Evolutionary conservation across 2,329 filamentous ascomycete genomes (phyloP).

Genomic region (Magnaporthiopsis poae): DNA sequence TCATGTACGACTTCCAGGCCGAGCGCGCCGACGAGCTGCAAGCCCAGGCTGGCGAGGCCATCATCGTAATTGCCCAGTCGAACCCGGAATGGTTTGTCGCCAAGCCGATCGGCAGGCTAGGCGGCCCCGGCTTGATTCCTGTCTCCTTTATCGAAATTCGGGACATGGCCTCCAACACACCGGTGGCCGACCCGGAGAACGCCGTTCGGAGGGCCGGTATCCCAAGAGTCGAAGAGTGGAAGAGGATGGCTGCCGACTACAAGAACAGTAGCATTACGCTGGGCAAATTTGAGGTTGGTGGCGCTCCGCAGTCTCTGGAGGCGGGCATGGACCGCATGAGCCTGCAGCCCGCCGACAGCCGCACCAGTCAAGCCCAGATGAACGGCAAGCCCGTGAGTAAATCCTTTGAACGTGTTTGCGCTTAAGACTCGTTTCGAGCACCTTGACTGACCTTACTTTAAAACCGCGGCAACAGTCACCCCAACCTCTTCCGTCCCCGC

Average conservation of each 20-base stretch:
- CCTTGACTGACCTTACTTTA: background rate
- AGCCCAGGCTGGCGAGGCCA: slow-evolving; percentile 87
- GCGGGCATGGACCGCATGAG: slow-evolving; percentile 72
- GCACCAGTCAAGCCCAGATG: slow-evolving; percentile 2
- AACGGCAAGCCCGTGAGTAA: slow-evolving; percentile 5
- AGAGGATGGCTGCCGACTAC: slow-evolving; percentile 97
- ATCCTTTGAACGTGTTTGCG: background rate
- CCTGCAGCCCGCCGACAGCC: slow-evolving; percentile 42
- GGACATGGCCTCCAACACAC: slow-evolving; percentile 79
- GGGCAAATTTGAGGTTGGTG: slow-evolving; percentile 69
- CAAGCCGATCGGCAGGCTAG: slow-evolving; percentile 95
- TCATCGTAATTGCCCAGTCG: slow-evolving; percentile 96
- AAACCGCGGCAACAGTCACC: slow-evolving; percentile 20
- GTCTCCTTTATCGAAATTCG: slow-evolving; percentile 94
- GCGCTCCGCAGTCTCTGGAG: slow-evolving; percentile 43
- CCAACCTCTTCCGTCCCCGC: slow-evolving; percentile 21
- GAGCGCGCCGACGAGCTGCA: slow-evolving; percentile 93
- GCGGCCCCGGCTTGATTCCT: slow-evolving; percentile 87
- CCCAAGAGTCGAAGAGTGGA: slow-evolving; percentile 95
- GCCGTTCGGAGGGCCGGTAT: slow-evolving; percentile 83
- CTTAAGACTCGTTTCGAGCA: background rate
- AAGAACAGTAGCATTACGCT: slow-evolving; percentile 98
- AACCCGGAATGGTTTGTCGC: slow-evolving; percentile 99
- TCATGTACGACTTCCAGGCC: slow-evolving; percentile 93
- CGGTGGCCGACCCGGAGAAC: slow-evolving; percentile 71